Evolutionary conservation across 1,139 yeast species (phyloP).

Genomic region (Pichia cactophila): DNA sequence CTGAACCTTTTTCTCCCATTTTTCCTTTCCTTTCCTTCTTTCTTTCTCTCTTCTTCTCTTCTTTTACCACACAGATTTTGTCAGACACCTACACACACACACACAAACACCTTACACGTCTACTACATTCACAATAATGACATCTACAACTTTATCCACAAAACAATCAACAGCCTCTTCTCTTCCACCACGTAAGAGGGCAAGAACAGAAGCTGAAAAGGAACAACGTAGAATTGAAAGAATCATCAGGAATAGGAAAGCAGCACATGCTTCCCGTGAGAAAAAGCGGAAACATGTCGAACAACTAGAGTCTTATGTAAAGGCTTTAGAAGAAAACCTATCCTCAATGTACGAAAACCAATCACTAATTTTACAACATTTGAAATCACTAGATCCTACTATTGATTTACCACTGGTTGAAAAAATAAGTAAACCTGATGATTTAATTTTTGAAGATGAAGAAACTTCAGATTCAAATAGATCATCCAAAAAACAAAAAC

Average conservation of each 20-base stretch:
- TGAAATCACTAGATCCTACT: constrained; percentile 13
- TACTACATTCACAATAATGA: background rate
- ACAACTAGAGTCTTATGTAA: constrained; percentile 62
- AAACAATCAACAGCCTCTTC: constrained; percentile 2
- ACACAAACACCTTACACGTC: background rate
- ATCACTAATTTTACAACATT: constrained; percentile 18
- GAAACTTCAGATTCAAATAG: background rate
- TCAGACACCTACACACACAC: background rate
- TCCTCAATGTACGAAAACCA: constrained; percentile 18
- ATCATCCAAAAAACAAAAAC: background rate
- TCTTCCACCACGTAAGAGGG: constrained; percentile 90
- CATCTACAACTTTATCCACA: background rate
- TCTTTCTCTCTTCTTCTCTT: background rate
- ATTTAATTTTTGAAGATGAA: constrained; percentile 18
- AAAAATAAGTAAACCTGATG: constrained; percentile 20
- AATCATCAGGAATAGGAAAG: constrained; percentile 86
- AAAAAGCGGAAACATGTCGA: constrained; percentile 92
- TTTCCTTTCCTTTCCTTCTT: background rate
- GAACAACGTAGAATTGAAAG: constrained; percentile 93
- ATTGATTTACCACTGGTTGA: constrained; percentile 11
- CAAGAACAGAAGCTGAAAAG: constrained; percentile 93
- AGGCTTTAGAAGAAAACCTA: constrained; percentile 36
- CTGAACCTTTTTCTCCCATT: background rate
- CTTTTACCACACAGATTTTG: constrained; percentile 2
- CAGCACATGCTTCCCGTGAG: constrained; percentile 96